Percentiles rank a stretch among this genome's conserved stretches.
Conservation (phyloP, 2,329 filamentous ascomycete genomes). For the Aspergillus sp. region DNA sequence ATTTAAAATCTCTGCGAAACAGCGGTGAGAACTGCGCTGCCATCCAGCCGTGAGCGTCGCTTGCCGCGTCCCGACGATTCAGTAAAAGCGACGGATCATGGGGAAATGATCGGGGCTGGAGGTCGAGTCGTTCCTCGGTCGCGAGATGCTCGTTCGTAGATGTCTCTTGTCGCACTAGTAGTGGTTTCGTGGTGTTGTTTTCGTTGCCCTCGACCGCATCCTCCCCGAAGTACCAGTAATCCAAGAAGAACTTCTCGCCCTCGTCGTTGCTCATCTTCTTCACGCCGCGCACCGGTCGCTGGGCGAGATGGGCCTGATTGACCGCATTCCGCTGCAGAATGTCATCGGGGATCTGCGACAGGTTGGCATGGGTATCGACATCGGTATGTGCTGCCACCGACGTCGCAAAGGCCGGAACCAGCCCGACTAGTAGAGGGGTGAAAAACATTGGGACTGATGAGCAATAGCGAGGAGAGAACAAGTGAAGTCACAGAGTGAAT, state of each 20-base stretch:
- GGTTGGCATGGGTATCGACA: constrained; percentile 5
- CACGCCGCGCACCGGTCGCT: constrained; percentile 19
- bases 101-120: constrained; percentile 16
- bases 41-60: neutral
- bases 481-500: no score
- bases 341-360: neutral
- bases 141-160: neutral
- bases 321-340: constrained; percentile 26
- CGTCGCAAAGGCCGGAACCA: constrained; percentile 1
- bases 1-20: constrained; percentile 52
- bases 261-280: constrained; percentile 47
- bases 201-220: constrained; percentile 13
- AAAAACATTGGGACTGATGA: constrained; percentile 4
- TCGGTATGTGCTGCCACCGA: neutral
- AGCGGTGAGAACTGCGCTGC: constrained; percentile 10
- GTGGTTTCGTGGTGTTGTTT: neutral
- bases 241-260: constrained; percentile 49
- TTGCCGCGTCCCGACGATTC: neutral
- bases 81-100: constrained; percentile 8
- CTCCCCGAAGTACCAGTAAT: constrained; percentile 44
- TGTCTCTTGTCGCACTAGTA: neutral
- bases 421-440: neutral
- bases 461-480: neutral
- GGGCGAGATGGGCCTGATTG: constrained; percentile 30
- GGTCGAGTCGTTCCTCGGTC: neutral